Base-by-base conservation (phyloP, 176 grass and related monocot species). In the Coix lacrymajobi region DNA sequence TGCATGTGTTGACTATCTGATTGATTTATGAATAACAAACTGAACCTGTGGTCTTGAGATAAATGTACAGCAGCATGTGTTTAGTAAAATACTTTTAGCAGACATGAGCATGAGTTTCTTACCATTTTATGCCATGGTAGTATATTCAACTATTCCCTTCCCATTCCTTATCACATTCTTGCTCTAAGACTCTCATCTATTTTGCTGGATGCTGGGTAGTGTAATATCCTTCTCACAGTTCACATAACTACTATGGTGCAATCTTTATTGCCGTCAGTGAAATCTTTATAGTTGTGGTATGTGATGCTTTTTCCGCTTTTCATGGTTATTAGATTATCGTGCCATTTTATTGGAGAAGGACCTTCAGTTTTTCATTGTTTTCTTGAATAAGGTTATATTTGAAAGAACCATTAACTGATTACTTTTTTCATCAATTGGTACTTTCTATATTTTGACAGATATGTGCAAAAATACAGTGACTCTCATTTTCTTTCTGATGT, bases 31-130 rank as follows among this genome's bases (percentile, higher is more conserved):
- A 54, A n/a, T 80, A 41, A 61, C 33, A 75, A 32, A 51, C 66
- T 85, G 54, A 79, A 76, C 62, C 7, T 69, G 6, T 76, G 49
- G 76, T 25, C 30, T 79, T 61, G 8, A 19, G 46, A 7, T 85
- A 58, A 66, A 9, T 40, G 39, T 57, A 37, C 17, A 46, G 20
- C 37, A 60, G 51, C n/a, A n/a, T 6, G 29, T 43, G 10, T 40
- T 15, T 61, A 70, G 43, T 14, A 19, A 49, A 73, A 74, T 8
- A 74, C 16, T 54, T 75, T 56, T 31, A 75, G 44, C 72, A 75
- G 29, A 36, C 29, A 54, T 32, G 26, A 51, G 71, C n/a, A 58
- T 26, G 56, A 58, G 56, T 58, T 58, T 58, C 56, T 26, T 58
- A 48, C 14, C 70, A 15, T 24, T 49, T 48, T 51, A 22, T 75